These are phyloP conservation scores for Penicillium arizonense DNA, from an alignment of 495 filamentous ascomycete genomes.

Conservation along the genomic window DNA sequence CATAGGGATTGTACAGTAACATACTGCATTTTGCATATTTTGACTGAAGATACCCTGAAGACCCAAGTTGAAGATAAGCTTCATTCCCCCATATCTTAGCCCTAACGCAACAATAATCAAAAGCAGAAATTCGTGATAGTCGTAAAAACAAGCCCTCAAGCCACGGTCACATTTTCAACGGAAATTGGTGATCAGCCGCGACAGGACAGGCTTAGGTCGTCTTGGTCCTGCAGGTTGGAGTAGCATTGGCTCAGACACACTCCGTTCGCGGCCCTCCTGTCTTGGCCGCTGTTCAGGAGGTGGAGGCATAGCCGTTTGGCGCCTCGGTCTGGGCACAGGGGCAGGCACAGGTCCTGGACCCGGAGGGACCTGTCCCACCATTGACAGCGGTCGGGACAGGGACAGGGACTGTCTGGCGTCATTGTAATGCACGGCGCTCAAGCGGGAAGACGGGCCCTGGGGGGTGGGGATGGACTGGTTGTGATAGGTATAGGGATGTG, in stretches of 20 bases:
- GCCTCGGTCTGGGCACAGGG: not conserved
- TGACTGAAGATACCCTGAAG: no score
- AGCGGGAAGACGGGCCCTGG: slow-evolving; percentile 18
- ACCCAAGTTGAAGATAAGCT: no score
- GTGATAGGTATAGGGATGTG: not conserved
- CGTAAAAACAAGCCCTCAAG: slow-evolving; percentile 10
- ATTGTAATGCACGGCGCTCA: slow-evolving; percentile 22
- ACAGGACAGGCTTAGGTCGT: slow-evolving; percentile 38
- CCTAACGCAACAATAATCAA: not conserved
- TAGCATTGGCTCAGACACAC: slow-evolving; percentile 23
- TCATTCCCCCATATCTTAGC: no score
- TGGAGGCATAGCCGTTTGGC: slow-evolving; percentile 14
- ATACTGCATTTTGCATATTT: no score
- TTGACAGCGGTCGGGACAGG: slow-evolving; percentile 10
- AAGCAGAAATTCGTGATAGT: slow-evolving; percentile 3
- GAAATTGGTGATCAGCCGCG: slow-evolving; percentile 42
- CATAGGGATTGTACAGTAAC: no score
- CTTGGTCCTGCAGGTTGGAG: slow-evolving; percentile 11
- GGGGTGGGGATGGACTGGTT: not conserved
- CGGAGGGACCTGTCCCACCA: not conserved
- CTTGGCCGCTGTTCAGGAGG: slow-evolving; percentile 1
- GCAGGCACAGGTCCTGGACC: not conserved
- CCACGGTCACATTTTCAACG: slow-evolving; percentile 10
- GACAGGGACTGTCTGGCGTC: slow-evolving; percentile 19
- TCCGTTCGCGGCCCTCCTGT: slow-evolving; percentile 19